phyloP scores from a whole-genome alignment of 768 basidiomycete species.

The Lentinula detonsa region DNA sequence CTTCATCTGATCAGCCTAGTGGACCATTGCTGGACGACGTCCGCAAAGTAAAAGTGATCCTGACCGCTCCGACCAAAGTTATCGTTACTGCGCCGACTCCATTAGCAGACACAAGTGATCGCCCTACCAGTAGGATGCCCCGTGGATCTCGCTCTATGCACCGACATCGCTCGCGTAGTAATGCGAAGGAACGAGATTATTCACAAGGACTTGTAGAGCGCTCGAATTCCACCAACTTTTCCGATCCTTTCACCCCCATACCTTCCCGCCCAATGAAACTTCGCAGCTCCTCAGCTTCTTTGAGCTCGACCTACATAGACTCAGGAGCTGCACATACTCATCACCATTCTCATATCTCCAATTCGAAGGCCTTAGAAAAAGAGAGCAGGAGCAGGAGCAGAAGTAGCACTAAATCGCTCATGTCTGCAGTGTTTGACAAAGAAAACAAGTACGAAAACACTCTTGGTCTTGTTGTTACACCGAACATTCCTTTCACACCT shows the following conservation, averaged over 20 bases:
- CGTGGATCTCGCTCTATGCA: slow-evolving; percentile 36
- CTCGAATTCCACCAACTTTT: slow-evolving; percentile 16
- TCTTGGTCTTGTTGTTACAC: slow-evolving; percentile 24
- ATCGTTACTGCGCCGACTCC: slow-evolving; percentile 52
- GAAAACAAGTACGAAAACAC: slow-evolving; percentile 26
- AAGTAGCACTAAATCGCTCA: slow-evolving; percentile 3
- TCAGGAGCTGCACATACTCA: neutral
- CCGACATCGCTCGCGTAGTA: slow-evolving; percentile 4
- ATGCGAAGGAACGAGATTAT: slow-evolving; percentile 12
- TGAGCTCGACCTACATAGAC: neutral
- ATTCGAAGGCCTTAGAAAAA: neutral
- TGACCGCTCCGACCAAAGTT: slow-evolving; percentile 44
- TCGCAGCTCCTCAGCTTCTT: slow-evolving; percentile 1
- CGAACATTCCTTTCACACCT: slow-evolving; percentile 40
- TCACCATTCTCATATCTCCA: neutral
- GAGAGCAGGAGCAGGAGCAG: neutral
- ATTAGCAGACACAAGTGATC: slow-evolving; percentile 19
- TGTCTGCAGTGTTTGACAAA: slow-evolving; percentile 24
- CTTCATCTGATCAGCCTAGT: neutral
- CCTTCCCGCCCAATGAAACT: slow-evolving; percentile 25
- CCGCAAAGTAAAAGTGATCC: slow-evolving; percentile 34
- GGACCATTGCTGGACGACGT: neutral
- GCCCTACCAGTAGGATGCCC: slow-evolving; percentile 28
- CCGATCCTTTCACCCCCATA: slow-evolving; percentile 26
- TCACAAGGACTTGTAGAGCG: slow-evolving; percentile 21